A percentile compares a stretch with the other conserved stretches of the same genome.
Conservation (phyloP, 192 early-diverging fungal genomes). For the Allomyces javanicus region DNA sequence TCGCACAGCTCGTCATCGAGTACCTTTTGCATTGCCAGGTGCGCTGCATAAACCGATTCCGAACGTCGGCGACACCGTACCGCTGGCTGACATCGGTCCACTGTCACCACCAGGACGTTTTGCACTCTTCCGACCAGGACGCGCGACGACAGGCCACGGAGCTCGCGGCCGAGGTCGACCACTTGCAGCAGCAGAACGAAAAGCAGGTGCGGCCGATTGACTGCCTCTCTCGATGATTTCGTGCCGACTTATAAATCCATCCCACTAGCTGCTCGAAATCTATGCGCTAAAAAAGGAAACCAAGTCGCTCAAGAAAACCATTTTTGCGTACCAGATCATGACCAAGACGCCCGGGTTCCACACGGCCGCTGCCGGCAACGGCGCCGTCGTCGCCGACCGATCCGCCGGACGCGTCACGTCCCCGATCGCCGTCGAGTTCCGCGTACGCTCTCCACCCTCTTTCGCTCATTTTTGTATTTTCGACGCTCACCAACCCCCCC, state of each 20-base stretch:
- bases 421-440: conserved; percentile 1
- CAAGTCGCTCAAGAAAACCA: conserved; percentile 19
- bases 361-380: not conserved
- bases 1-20: conserved; percentile 33
- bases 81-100: too few relatives aligned
- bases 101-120: not conserved
- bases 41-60: too few relatives aligned
- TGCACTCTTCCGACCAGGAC: not conserved
- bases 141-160: not conserved
- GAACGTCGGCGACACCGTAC: too few relatives aligned
- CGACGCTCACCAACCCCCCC: not conserved
- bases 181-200: conserved; percentile 4
- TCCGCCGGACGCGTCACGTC: not conserved
- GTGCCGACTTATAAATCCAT: too few relatives aligned
- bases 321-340: conserved; percentile 33
- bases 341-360: conserved; percentile 17
- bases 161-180: conserved; percentile 9
- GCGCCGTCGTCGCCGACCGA: too few relatives aligned
- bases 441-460: not conserved
- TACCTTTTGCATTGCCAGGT: conserved; percentile 29
- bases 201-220: conserved; percentile 12
- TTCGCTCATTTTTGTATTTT: not conserved
- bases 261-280: conserved; percentile 1
- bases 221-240: too few relatives aligned
- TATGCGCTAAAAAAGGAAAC: conserved; percentile 19